phyloP scores from a whole-genome alignment of 1,284 basidiomycete species.

The Stygiomarasmius scandens region DNA sequence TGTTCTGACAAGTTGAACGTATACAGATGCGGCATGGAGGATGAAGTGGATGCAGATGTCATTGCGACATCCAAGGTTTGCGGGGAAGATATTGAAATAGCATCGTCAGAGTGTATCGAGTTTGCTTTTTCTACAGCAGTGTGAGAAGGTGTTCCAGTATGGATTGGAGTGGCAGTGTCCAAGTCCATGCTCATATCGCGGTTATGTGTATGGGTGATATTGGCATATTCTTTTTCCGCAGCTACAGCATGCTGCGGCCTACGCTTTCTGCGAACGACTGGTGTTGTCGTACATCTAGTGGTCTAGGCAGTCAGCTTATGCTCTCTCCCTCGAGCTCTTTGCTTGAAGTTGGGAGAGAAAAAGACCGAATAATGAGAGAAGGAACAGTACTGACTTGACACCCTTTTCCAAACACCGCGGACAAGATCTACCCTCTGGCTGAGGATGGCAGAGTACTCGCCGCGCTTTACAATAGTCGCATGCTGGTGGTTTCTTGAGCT shows the following conservation, averaged over 20 bases:
- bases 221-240: neutral
- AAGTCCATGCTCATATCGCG: neutral
- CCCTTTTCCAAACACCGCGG: constrained; percentile 11
- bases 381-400: neutral
- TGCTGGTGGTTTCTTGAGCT: constrained; percentile 4
- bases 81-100: too few relatives aligned
- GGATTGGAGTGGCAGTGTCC: neutral
- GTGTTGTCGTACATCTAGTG: constrained; percentile 8
- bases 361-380: neutral
- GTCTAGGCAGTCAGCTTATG: neutral
- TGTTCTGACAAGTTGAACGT: neutral
- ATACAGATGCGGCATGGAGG: neutral
- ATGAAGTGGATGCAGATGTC: too few relatives aligned
- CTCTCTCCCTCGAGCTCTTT: too few relatives aligned
- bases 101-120: neutral
- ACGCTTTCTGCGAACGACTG: constrained; percentile 7
- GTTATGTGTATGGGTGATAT: neutral
- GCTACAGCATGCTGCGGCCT: constrained; percentile 1
- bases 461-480: constrained; percentile 10
- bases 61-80: too few relatives aligned
- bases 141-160: neutral
- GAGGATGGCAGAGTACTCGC: constrained; percentile 11
- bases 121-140: neutral
- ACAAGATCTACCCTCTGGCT: constrained; percentile 1
- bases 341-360: too few relatives aligned